phyloP scores from a whole-genome alignment of 352 stramenopile genomes.

The Phytophthora crassamura region DNA sequence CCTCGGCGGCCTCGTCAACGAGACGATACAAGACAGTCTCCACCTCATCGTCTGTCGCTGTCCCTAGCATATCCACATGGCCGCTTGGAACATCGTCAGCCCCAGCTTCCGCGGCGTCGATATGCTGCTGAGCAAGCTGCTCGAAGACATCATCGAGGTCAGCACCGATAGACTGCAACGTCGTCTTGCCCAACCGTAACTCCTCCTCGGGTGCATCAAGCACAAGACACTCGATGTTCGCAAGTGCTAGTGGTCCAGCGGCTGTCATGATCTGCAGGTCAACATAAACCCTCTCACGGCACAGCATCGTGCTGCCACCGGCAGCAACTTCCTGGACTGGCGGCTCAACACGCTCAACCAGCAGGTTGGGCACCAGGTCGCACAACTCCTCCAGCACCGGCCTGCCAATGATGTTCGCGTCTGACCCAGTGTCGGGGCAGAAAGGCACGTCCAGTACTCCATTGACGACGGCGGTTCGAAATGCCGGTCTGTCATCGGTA shows the following conservation, averaged over 20 bases:
- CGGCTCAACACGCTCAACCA: neutral
- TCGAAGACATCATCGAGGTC: conserved; percentile 16
- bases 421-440: no score
- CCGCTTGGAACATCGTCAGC: conserved; percentile 12
- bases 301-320: conserved; percentile 4
- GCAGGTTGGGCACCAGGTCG: neutral
- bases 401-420: conserved; percentile 12
- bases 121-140: conserved; percentile 15
- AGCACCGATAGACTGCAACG: conserved; percentile 14
- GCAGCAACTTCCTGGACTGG: neutral
- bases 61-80: conserved; percentile 8
- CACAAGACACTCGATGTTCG: conserved; percentile 19
- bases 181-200: neutral
- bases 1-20: conserved; percentile 8
- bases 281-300: neutral
- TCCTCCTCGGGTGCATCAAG: conserved; percentile 11
- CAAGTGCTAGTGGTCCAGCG: conserved; percentile 1
- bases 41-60: neutral
- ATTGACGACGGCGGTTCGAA: no score
- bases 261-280: conserved; percentile 17
- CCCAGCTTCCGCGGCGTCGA: neutral
- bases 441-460: no score
- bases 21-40: neutral
- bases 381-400: neutral
- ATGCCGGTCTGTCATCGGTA: no score